Base-by-base conservation (phyloP, 441 rosid genomes). In the Syzygium syzygioides region DNA sequence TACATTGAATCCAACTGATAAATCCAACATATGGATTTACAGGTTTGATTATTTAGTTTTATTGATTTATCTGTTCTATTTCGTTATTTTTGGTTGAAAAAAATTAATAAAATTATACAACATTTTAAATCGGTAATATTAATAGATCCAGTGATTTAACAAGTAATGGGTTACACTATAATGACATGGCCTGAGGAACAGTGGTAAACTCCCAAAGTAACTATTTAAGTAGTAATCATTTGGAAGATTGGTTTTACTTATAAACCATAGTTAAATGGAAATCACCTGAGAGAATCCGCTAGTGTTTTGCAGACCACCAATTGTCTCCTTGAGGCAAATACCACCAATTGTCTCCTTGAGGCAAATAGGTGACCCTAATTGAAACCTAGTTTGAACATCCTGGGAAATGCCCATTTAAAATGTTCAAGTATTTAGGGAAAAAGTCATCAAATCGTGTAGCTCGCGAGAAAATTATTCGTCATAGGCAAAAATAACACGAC, bases 21-120 rank as follows among this genome's bases (percentile, higher is more conserved):
- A 62, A 9, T 3, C n/a, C 68, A 62, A 62, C 34, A 14, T 14
- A 62, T 5, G 9, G 19, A n/a, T 62, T 62, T 62, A 59, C 14
- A 59, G 3, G 64, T 25, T 59, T 1, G 14, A 7, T 2, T 64
- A 64, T 7, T 0, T 64, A 0, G 4, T 1, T 2, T n/a, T 30
- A 30, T 64, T 7, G 76, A 15, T 64, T n/a, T 64, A 3, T 30
- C 20, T 2, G 15, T n/a, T 14, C 19, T 15, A 62, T n/a, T n/a
- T 62, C 20, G 1, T 6, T 14, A 30, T n/a, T 14, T 15, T 62
- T 62, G 37, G 30, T 14, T 62, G 17, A 55, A 7, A 62, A n/a
- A 59, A 62, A 14, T n/a, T 62, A 62, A n/a, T n/a, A 30, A 3
- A n/a, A 8, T 62, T 4, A 14, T n/a, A 59, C 71, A 14, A 7